Base-by-base conservation (phyloP, 2,329 filamentous ascomycete genomes). In the Xylariales sp. region DNA sequence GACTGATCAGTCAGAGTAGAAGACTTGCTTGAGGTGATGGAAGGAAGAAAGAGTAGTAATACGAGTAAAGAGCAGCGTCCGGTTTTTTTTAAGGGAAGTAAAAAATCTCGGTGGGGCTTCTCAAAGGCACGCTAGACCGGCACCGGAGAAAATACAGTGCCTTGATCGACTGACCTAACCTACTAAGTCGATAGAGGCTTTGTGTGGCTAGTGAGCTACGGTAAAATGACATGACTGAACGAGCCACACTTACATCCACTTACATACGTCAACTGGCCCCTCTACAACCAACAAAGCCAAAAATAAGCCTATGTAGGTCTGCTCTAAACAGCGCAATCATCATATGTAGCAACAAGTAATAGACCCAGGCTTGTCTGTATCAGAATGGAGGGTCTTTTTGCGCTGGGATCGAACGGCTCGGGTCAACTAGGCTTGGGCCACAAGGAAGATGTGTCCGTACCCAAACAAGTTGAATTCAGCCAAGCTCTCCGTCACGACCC, bases 391-490 rank as follows among this genome's bases (percentile, higher is more conserved):
- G 79, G 81, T 1, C 77, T 93, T 18, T 92, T 90, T 73, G 86
- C 91, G 2, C 84, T 94, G 54, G 92, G 92, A 39, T 94, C 92
- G 4, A 94, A 94, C 74, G 90, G 91, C 52, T 93, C 76, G 1
- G 90, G 91, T 41, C 92, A 94, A 76, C 83, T 94, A 9, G 91
- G 90, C 48, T 86, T 93, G 65, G 88, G 88, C 23, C 91, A 93
- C 78, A 84, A 83, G 68, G 88, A 93, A 76, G 91, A 94, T 74
- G 88, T 92, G 55, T 90, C 90, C 1, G 82, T 87, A 0, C 90
- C 91, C 1, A 87, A 90, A 69, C 83, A 81, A 69, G 89, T 88
- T 70, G 73, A 86, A n/a, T 91, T 93, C 77, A 78, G 81, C 2
- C 76, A 78, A 14, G 74, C 76, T 57, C 76, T 80, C 43, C 72